Evolutionary conservation across 768 basidiomycete genomes (phyloP), one percentile per base, ranked within the genome.

Genomic region (Rickenella mellea): DNA sequence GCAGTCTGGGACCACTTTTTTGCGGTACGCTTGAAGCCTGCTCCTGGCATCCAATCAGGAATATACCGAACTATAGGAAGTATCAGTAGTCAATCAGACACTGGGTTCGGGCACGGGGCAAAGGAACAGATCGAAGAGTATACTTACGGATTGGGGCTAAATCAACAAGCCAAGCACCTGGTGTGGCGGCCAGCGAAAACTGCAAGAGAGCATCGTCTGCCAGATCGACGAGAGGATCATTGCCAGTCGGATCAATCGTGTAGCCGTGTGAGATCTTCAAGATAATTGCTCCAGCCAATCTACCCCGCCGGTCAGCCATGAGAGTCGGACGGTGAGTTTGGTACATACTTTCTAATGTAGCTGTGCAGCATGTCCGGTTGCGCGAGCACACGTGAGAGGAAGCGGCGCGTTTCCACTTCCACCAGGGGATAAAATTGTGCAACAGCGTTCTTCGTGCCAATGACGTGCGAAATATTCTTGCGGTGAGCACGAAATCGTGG

Each of bases 381-480:
- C 6, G 40, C 41, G 12, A 60, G 40, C 4, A 69, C 30, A 9
- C 56, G 59, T 10, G 49, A 32, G 12, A 65, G 49, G 21, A 70
- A 53, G 17, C 52, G 41, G 5, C 46, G 51, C 1, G 58, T 58
- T 50, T 66, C 60, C 24, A 44, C 35, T 33, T 60, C 54, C 36
- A 61, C 55, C 22, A 61, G 48, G 14, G 50, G 48, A 10, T 48
- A 44, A 45, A 61, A 60, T 6, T 51, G 40, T 31, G 44, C 40
- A 21, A 59, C 51, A 22, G 54, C 48, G 15, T 50, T 50, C 9
- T 39, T 42, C 31, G 53, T 57, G 19, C 63, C 50, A 41, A 52
- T 40, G 14, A 57, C 43, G 12, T 61, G 58, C 21, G 57, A 45
- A 39, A 56, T 43, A 21, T 49, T 46, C 49, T 62, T 72, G 27